Evolutionary conservation across 768 basidiomycete genomes (phyloP).

Genomic region (Chlorophyllum brunneum): DNA sequence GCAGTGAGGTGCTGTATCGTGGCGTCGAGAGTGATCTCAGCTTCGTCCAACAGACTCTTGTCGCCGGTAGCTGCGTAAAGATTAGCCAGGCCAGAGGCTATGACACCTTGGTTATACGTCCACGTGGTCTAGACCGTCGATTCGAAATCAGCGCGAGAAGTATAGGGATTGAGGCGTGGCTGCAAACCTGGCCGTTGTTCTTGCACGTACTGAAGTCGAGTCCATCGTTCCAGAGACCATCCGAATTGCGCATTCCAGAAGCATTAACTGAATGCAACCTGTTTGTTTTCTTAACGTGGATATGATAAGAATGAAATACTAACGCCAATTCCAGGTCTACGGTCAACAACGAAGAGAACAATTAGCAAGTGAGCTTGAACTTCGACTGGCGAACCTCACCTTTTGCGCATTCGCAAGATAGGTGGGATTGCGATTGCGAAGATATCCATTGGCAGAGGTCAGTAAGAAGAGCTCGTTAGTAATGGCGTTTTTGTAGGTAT

Average conservation of each 20-base stretch:
- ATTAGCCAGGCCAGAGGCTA: slow-evolving; percentile 49
- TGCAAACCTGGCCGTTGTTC: slow-evolving; percentile 40
- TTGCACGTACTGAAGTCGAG: slow-evolving; percentile 30
- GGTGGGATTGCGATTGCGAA: slow-evolving; percentile 30
- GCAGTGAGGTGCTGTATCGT: slow-evolving; percentile 38
- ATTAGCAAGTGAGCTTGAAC: not conserved
- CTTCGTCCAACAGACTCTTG: slow-evolving; percentile 36
- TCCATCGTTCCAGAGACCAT: slow-evolving; percentile 44
- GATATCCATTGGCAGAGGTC: slow-evolving; percentile 44
- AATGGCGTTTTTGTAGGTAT: slow-evolving; percentile 57
- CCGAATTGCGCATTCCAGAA: slow-evolving; percentile 43
- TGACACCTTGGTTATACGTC: slow-evolving; percentile 60
- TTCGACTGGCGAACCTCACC: slow-evolving; percentile 20
- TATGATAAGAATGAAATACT: slow-evolving; percentile 13
- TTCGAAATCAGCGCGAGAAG: not conserved
- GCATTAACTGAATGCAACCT: slow-evolving; percentile 26
- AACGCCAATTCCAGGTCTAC: slow-evolving; percentile 35
- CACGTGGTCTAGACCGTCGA: slow-evolving; percentile 40
- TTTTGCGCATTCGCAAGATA: slow-evolving; percentile 48
- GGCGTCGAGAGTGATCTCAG: slow-evolving; percentile 50
- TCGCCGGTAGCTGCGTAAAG: slow-evolving; percentile 39
- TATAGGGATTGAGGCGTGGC: not conserved
- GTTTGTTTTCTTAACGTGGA: not conserved
- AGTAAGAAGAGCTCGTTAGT: slow-evolving; percentile 57
- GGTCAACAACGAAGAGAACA: not conserved